Percentiles rank a stretch among this genome's conserved stretches.
These are phyloP conservation scores for Euphorbia tirucalli DNA, from an alignment of 345 rosid genomes.

Conservation along the genomic window DNA sequence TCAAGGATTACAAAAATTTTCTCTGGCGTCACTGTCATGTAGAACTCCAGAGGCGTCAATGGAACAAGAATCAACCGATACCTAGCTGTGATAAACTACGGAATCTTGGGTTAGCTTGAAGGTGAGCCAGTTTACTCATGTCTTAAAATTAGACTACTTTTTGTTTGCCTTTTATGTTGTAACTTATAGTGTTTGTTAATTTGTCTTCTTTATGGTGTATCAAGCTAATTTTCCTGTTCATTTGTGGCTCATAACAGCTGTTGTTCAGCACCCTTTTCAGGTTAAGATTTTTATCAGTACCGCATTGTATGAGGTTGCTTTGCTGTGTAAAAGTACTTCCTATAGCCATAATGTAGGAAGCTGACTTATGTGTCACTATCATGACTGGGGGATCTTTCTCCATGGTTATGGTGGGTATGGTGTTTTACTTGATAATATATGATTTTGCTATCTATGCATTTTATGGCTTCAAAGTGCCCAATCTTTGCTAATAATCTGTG, in stretches of 20 bases:
- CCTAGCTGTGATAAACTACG: slow-evolving; percentile 75
- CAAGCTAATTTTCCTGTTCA: neutral
- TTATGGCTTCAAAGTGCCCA: neutral
- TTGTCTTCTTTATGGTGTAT: neutral
- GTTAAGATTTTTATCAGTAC: neutral
- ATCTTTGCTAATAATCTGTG: neutral
- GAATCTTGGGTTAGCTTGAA: slow-evolving; percentile 53
- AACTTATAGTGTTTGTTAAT: neutral
- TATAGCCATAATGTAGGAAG: neutral
- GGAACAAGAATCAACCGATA: slow-evolving; percentile 73
- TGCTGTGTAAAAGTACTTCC: slow-evolving; percentile 1
- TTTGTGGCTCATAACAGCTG: neutral
- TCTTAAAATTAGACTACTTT: neutral
- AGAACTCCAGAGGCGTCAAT: slow-evolving; percentile 70
- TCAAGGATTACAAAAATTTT: slow-evolving; percentile 64
- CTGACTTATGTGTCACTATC: neutral
- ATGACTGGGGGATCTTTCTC: neutral
- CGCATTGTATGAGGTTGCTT: slow-evolving; percentile 5
- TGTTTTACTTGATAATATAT: neutral
- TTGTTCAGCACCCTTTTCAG: neutral
- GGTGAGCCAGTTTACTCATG: slow-evolving; percentile 32
- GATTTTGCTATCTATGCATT: slow-evolving; percentile 1
- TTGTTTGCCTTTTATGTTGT: neutral
- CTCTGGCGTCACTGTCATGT: slow-evolving; percentile 66
- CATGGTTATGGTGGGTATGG: neutral